Conservation (phyloP, 257 asterid genomes). For the Jaltomata sinuosa region DNA sequence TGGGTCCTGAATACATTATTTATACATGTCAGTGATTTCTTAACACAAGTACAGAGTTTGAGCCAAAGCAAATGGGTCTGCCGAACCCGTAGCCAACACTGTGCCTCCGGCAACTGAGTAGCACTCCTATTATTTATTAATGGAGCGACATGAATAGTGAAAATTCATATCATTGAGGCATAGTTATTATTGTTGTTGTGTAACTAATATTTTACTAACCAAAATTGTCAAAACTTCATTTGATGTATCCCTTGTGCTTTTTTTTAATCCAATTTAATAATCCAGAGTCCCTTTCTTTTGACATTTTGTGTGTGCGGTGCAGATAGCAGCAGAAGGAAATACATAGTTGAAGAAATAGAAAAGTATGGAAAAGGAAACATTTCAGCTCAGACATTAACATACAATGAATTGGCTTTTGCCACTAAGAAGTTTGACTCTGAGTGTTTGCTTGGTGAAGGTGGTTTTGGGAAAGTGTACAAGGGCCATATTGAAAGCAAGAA, state of each 20-base stretch:
- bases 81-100: neutral
- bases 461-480: constrained; percentile 59
- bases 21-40: neutral
- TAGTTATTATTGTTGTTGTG: no score
- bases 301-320: neutral
- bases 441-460: constrained; percentile 48
- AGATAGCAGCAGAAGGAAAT: constrained; percentile 52
- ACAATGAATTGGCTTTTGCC: constrained; percentile 25
- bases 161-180: neutral
- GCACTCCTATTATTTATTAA: neutral
- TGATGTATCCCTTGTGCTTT: neutral
- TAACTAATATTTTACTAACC: neutral
- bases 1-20: neutral
- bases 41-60: neutral
- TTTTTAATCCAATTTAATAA: neutral
- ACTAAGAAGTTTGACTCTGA: constrained; percentile 31
- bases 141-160: neutral
- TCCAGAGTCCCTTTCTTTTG: neutral
- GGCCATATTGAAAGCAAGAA: constrained; percentile 31
- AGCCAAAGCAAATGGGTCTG: neutral
- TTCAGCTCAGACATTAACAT: constrained; percentile 30
- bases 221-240: neutral
- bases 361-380: constrained; percentile 51
- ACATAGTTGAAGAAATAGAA: constrained; percentile 48
- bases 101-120: neutral